Base-by-base conservation (phyloP, 83 land plant genomes). In the Picea engelmannii region DNA sequence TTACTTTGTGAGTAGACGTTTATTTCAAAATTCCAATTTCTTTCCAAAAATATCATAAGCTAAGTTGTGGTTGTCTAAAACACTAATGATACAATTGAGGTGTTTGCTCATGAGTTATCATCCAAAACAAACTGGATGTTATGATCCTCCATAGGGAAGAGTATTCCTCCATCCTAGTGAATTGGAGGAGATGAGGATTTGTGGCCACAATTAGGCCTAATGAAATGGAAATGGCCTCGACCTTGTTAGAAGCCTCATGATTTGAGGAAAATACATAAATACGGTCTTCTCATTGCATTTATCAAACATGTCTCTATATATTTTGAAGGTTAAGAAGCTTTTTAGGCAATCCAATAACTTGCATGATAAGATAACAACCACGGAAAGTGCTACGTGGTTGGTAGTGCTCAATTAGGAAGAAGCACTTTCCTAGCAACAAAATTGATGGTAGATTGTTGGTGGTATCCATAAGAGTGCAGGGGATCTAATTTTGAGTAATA, bases 351-450 rank as follows among this genome's bases (percentile, higher is more conserved):
- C 85, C 13, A 85, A 85, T n/a, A 40, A 66, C 44, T 82, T 85
- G 84, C 87, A 85, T n/a, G 87, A 82, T 78, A 85, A 85, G 63
- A 85, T 85, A 79, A 84, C 76, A 44, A 83, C 86, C 11, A 84
- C 75, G 62, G 86, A 84, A 44, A 84, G 86, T 64, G 79, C 79
- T 20, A 85, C 78, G 55, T 85, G 87, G 85, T 62, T 82, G 47
- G 81, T 20, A 59, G 85, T 85, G 13, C 58, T 85, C 23, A 79
- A 78, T 55, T 49, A 49, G 38, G 87, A 82, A 61, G 87, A 85
- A 61, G n/a, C 31, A n/a, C 24, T 64, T 15, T 25, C 62, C 23
- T 20, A 78, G 38, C 65, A 23, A 25, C 64, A 24, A n/a, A 66
- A 74, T 52, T 55, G 77, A 25, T 38, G 35, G 35, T 31, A 31